Evolutionary conservation across 1,284 basidiomycete genomes (phyloP).

Genomic region (Vanrija pseudolonga): DNA sequence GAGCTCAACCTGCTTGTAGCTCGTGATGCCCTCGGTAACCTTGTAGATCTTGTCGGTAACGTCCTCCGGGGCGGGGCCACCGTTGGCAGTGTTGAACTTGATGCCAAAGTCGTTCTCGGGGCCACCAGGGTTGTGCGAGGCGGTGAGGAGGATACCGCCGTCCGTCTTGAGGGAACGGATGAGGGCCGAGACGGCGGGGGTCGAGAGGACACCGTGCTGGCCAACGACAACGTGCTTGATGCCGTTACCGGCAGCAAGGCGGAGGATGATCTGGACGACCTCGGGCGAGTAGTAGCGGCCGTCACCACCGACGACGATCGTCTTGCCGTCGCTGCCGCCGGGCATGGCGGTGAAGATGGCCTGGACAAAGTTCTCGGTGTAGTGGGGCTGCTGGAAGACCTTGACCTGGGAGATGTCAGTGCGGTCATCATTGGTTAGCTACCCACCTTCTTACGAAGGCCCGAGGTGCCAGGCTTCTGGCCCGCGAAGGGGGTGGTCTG

Average conservation of each 20-base stretch:
- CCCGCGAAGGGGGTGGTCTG: constrained; percentile 50
- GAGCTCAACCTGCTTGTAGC: constrained; percentile 81
- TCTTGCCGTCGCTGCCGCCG: constrained; percentile 63
- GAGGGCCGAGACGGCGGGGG: constrained; percentile 91
- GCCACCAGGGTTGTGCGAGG: constrained; percentile 95
- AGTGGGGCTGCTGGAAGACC: constrained; percentile 61
- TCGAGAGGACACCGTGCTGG: constrained; percentile 87
- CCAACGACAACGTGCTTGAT: constrained; percentile 86
- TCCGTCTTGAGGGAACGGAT: constrained; percentile 95
- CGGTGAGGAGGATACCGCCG: constrained; percentile 96
- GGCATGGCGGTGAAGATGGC: constrained; percentile 89
- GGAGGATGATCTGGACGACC: constrained; percentile 83
- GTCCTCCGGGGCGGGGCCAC: constrained; percentile 91
- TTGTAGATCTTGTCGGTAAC: constrained; percentile 93
- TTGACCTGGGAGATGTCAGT: constrained; percentile 15
- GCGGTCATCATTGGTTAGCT: constrained; percentile 53
- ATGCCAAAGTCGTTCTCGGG: constrained; percentile 98
- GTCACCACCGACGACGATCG: constrained; percentile 94
- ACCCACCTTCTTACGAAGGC: constrained; percentile 86
- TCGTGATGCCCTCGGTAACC: constrained; percentile 77
- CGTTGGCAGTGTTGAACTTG: constrained; percentile 98
- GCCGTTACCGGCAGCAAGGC: constrained; percentile 85
- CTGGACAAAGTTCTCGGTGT: constrained; percentile 98
- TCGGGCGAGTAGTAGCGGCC: constrained; percentile 89
- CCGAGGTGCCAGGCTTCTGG: constrained; percentile 93